A percentile compares a stretch with the other conserved stretches of the same genome.
Evolutionary conservation across 1,284 basidiomycete genomes (phyloP).

Genomic region (Ustilago shanxiensis): DNA sequence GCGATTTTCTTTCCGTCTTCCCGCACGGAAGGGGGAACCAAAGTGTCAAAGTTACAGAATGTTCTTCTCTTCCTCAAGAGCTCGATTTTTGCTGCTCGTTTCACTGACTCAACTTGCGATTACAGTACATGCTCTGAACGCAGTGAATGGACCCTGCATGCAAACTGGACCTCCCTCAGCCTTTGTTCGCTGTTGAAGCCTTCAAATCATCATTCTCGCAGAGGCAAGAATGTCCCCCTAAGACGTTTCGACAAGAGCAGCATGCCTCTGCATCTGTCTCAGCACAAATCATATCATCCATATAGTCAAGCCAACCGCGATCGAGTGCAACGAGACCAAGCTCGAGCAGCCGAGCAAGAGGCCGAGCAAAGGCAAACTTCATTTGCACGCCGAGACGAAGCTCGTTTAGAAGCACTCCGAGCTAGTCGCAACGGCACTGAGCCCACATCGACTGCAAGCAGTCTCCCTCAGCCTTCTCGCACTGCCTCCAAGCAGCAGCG

Average conservation of each 20-base stretch:
- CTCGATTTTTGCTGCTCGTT: slow-evolving; percentile 4
- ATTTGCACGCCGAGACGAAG: slow-evolving; percentile 21
- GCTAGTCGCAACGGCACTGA: not conserved
- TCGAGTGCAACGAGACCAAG: slow-evolving; percentile 10
- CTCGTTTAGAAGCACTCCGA: slow-evolving; percentile 19
- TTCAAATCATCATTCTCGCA: not conserved
- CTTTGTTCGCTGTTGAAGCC: no score
- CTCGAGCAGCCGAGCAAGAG: slow-evolving; percentile 11
- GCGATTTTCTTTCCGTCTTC: not conserved
- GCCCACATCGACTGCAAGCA: not conserved
- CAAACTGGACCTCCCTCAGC: not conserved
- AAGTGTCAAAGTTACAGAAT: not conserved
- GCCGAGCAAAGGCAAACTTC: slow-evolving; percentile 9
- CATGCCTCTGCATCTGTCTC: slow-evolving; percentile 37
- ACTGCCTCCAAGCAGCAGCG: not conserved
- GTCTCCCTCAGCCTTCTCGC: not conserved
- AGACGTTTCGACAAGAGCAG: slow-evolving; percentile 2
- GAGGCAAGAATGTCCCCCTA: not conserved
- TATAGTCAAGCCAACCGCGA: slow-evolving; percentile 20
- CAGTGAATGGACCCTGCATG: slow-evolving; percentile 27
- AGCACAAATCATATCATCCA: slow-evolving; percentile 35
- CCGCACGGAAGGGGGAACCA: slow-evolving; percentile 27
- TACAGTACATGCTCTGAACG: not conserved
- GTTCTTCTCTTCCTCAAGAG: not conserved
- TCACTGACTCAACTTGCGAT: not conserved